These are phyloP conservation scores for Lichtheimia ramosa DNA, from an alignment of 371 early-diverging fungal species.

Conservation along the genomic window DNA sequence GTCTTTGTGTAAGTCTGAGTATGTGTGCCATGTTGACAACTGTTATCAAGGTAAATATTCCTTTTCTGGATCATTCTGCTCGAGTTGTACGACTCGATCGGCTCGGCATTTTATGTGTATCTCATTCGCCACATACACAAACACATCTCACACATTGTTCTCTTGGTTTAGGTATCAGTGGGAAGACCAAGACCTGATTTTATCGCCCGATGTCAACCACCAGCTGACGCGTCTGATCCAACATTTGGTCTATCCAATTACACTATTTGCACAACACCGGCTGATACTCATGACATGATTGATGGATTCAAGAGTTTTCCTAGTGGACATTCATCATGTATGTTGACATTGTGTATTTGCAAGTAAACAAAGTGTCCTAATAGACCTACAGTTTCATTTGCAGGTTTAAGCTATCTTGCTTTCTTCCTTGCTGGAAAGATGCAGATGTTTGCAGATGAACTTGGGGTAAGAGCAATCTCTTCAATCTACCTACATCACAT, in stretches of 20 bases:
- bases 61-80: not conserved
- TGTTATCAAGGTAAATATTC: slow-evolving; percentile 35
- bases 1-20: slow-evolving; percentile 60
- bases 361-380: not conserved
- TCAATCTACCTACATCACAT: not conserved
- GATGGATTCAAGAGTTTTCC: slow-evolving; percentile 93
- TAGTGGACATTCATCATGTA: slow-evolving; percentile 89
- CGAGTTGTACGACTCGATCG: not conserved
- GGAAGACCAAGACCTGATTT: slow-evolving; percentile 91
- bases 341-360: not conserved
- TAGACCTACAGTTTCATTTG: slow-evolving; percentile 57
- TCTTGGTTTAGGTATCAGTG: slow-evolving; percentile 36
- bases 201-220: slow-evolving; percentile 78
- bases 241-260: slow-evolving; percentile 57
- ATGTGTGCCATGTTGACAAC: slow-evolving; percentile 75
- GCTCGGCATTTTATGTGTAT: too few species aligned
- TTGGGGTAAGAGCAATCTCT: slow-evolving; percentile 38
- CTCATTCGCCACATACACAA: too few species aligned
- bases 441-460: slow-evolving; percentile 64
- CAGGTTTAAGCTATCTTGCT: slow-evolving; percentile 68
- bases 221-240: slow-evolving; percentile 52
- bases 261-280: slow-evolving; percentile 37
- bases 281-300: slow-evolving; percentile 48
- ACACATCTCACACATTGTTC: too few species aligned
- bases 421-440: slow-evolving; percentile 75